phyloP scores from a whole-genome alignment of 495 filamentous ascomycete genomes.

The Penicillium tannophilum region DNA sequence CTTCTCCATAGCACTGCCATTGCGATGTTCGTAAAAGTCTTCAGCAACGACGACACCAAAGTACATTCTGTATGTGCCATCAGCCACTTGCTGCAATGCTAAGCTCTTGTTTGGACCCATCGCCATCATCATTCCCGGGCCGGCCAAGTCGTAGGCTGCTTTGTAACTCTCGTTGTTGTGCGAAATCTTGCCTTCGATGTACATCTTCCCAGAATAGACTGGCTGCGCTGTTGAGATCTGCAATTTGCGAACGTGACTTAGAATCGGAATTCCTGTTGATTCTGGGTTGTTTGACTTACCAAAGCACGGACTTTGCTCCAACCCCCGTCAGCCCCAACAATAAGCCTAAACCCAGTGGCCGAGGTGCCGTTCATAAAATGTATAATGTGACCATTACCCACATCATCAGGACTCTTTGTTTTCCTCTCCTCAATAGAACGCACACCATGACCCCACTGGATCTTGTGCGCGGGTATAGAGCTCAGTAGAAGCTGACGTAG shows the following conservation, averaged over 20 bases:
- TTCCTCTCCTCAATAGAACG: slow-evolving; percentile 5
- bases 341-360: slow-evolving; percentile 18
- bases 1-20: slow-evolving; percentile 1
- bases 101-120: slow-evolving; percentile 9
- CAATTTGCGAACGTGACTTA: neutral
- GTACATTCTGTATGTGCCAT: slow-evolving; percentile 16
- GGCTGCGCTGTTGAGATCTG: slow-evolving; percentile 17
- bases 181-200: slow-evolving; percentile 16
- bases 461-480: slow-evolving; percentile 35
- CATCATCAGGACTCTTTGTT: neutral
- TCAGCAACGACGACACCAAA: slow-evolving; percentile 13
- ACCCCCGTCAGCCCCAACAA: slow-evolving; percentile 63
- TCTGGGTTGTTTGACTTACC: slow-evolving; percentile 11
- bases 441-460: slow-evolving; percentile 40
- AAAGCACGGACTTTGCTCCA: slow-evolving; percentile 54
- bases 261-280: neutral
- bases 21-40: slow-evolving; percentile 11
- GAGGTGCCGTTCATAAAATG: slow-evolving; percentile 16
- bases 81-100: slow-evolving; percentile 8
- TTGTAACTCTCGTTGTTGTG: slow-evolving; percentile 12
- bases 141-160: slow-evolving; percentile 8
- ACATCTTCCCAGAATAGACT: slow-evolving; percentile 23
- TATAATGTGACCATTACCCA: slow-evolving; percentile 4
- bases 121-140: slow-evolving; percentile 15
- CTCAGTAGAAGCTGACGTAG: slow-evolving; percentile 48